Evolutionary conservation across 108 stramenopile species (phyloP).

Genomic region (Epithemia pelagica): DNA sequence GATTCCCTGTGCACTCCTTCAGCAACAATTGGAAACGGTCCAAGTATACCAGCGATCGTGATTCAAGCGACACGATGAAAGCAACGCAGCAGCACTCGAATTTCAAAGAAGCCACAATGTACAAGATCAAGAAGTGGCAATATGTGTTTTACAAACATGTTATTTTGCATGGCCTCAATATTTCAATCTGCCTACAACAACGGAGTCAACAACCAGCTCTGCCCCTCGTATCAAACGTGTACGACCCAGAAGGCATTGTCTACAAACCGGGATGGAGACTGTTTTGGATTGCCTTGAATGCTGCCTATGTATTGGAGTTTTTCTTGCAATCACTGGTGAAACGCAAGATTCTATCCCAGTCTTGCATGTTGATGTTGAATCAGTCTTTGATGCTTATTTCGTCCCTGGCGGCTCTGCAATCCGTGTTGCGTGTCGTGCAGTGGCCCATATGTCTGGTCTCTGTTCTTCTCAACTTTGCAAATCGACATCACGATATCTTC

Average conservation of each 20-base stretch:
- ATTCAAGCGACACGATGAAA: too few relatives aligned
- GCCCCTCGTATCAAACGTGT: conserved; percentile 6
- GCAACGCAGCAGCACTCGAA: too few relatives aligned
- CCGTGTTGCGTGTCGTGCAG: conserved; percentile 4
- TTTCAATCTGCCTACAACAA: conserved; percentile 34
- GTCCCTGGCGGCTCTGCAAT: conserved; percentile 20
- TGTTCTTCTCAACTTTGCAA: conserved; percentile 32
- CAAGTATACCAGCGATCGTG: too few relatives aligned
- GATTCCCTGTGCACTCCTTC: conserved; percentile 77
- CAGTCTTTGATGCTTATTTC: conserved; percentile 47
- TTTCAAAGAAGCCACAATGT: conserved; percentile 40
- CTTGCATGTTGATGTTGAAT: conserved; percentile 45
- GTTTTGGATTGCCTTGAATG: conserved; percentile 73
- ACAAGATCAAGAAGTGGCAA: conserved; percentile 82
- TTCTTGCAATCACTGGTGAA: conserved; percentile 81
- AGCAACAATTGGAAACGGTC: conserved; percentile 46
- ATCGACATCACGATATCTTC: conserved; percentile 49
- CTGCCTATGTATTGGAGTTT: conserved; percentile 82
- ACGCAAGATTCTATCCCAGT: conserved; percentile 39
- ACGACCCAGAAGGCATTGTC: conserved; percentile 9
- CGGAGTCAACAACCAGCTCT: not conserved
- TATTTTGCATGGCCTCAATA: conserved; percentile 73
- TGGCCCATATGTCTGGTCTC: conserved; percentile 22
- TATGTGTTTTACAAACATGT: conserved; percentile 86
- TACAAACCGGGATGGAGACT: conserved; percentile 35